A percentile compares a stretch with the other conserved stretches of the same genome.
These are phyloP conservation scores for Paraconiothyrium brasiliense DNA, from an alignment of 2,329 filamentous ascomycete species.

Conservation along the genomic window DNA sequence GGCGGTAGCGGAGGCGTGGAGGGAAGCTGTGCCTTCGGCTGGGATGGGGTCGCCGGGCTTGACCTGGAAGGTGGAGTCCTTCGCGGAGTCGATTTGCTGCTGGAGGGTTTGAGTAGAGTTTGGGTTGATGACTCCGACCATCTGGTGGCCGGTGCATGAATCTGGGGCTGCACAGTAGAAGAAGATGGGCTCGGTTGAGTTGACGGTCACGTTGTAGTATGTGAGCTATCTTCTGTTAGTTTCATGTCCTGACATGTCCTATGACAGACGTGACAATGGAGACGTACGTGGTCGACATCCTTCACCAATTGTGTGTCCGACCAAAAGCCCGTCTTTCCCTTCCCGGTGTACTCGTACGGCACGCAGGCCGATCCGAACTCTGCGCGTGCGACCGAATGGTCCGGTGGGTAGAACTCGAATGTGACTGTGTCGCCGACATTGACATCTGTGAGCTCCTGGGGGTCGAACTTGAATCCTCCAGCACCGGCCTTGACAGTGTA, in stretches of 20 bases:
- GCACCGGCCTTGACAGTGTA: conserved; percentile 51
- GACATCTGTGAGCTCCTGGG: conserved; percentile 48
- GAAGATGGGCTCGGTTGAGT: conserved; percentile 48
- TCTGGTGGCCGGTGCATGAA: conserved; percentile 71
- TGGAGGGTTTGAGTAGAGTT: conserved; percentile 45
- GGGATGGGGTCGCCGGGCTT: conserved; percentile 54
- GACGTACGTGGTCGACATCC: conserved; percentile 37
- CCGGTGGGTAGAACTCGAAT: conserved; percentile 52
- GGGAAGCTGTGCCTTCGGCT: conserved; percentile 41
- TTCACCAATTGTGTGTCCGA: conserved; percentile 38
- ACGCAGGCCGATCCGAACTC: conserved; percentile 52
- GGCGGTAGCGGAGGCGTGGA: conserved; percentile 20
- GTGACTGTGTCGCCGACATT: conserved; percentile 50
- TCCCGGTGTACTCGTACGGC: conserved; percentile 47
- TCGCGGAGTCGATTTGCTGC: conserved; percentile 35
- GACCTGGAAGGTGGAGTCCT: conserved; percentile 40
- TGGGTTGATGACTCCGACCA: conserved; percentile 81
- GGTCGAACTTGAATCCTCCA: conserved; percentile 47
- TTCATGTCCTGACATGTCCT: neutral
- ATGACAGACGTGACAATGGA: neutral
- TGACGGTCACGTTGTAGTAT: conserved; percentile 46
- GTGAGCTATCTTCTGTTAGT: conserved; percentile 30
- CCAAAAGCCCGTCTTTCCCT: conserved; percentile 44
- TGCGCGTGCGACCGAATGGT: conserved; percentile 55
- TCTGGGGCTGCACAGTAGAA: conserved; percentile 63